These are phyloP conservation scores for Apostasia shenzhenica DNA, from an alignment of 106 monocot species.

Conservation along the genomic window DNA sequence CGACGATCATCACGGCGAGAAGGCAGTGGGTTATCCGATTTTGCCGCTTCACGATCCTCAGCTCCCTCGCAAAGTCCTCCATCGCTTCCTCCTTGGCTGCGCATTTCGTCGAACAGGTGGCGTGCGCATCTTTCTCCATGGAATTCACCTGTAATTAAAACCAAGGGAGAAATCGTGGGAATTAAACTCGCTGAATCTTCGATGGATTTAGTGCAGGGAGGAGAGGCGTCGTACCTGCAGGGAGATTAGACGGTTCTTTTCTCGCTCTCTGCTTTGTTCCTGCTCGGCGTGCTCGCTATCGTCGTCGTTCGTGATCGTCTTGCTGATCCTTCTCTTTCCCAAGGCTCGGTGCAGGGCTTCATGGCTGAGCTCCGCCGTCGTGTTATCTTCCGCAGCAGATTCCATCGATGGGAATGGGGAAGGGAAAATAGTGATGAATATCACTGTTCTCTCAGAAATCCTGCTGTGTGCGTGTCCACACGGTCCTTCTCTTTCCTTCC, in stretches of 20 bases:
- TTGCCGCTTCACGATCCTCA: slow-evolving; percentile 48
- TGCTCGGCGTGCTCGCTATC: neutral
- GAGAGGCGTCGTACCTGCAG: slow-evolving; percentile 19
- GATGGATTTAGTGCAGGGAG: neutral
- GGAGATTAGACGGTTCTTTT: slow-evolving; percentile 28
- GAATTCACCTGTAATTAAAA: slow-evolving; percentile 17
- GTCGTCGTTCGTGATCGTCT: neutral
- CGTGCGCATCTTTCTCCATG: slow-evolving; percentile 7
- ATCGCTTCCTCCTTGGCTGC: slow-evolving; percentile 6
- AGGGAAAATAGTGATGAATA: neutral
- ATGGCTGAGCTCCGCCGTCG: slow-evolving; percentile 22
- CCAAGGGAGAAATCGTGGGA: neutral
- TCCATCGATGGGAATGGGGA: neutral
- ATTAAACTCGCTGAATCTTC: neutral
- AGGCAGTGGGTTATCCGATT: slow-evolving; percentile 58
- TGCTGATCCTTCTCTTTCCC: slow-evolving; percentile 18
- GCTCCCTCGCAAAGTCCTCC: slow-evolving; percentile 34
- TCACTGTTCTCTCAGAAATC: too few species aligned
- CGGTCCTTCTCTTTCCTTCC: too few species aligned
- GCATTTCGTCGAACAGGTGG: slow-evolving; percentile 1
- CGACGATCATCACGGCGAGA: slow-evolving; percentile 33
- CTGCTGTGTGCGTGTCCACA: too few species aligned
- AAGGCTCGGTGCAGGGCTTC: slow-evolving; percentile 21
- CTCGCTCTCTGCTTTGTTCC: slow-evolving; percentile 8
- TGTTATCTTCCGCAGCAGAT: slow-evolving; percentile 4